Evolutionary conservation across 495 filamentous ascomycete species (phyloP).

Genomic region (Xylaria intraflava): DNA sequence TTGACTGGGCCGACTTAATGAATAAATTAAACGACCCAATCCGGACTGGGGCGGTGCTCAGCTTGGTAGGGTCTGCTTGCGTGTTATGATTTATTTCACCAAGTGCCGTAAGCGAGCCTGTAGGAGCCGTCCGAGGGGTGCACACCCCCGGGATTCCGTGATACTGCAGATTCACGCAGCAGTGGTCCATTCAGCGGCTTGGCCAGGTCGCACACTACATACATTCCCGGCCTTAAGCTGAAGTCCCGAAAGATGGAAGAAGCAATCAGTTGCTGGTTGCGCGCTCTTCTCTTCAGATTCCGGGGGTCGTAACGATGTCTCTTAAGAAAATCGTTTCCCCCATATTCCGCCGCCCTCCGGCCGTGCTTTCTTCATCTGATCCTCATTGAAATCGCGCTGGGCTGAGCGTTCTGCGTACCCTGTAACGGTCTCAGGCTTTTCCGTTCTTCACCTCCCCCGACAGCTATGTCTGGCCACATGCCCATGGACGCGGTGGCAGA

Average conservation of each 20-base stretch:
- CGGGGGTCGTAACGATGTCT: background rate
- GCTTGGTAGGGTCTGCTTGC: background rate
- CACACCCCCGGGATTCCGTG: background rate
- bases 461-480: background rate
- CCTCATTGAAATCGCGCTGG: background rate
- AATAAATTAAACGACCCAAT: constrained; percentile 2
- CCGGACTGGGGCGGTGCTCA: background rate
- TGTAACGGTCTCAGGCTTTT: background rate
- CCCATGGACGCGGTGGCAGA: constrained; percentile 12
- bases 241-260: background rate
- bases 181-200: background rate
- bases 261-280: constrained; percentile 6
- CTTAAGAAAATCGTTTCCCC: background rate
- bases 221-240: background rate
- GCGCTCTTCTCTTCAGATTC: background rate
- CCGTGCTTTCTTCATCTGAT: background rate
- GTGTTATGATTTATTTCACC: background rate
- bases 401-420: background rate
- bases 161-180: background rate
- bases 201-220: background rate
- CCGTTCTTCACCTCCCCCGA: background rate
- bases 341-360: background rate
- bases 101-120: constrained; percentile 1
- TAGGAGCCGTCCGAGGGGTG: background rate
- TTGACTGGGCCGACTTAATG: background rate